Base-by-base conservation (phyloP, 495 filamentous ascomycete genomes). In the Penicillium odoratum region DNA sequence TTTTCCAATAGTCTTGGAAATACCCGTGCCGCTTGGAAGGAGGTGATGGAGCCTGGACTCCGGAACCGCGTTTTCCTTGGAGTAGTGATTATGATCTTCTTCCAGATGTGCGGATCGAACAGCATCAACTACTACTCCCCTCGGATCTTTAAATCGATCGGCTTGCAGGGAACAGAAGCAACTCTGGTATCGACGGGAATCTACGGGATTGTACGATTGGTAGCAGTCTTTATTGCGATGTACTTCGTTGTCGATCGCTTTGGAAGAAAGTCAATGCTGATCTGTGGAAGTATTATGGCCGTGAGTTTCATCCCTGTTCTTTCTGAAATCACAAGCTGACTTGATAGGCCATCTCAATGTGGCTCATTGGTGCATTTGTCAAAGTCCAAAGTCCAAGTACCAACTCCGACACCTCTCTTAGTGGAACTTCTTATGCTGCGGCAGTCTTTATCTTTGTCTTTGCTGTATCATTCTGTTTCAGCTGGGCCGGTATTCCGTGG, bases 361-460 rank as follows among this genome's bases (percentile, higher is more conserved):
- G 38, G 38, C 38, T 40, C 38, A 40, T 40, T 16, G 38, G 38
- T n/a, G 38, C 38, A 16, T 40, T 40, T 13, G 38, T 40, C 38
- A 40, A 40, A 40, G 38, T 40, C 15, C 38, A 40, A 86, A 90
- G 50, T 8, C 43, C 51, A 73, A 78, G n/a, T 62, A 77, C 49
- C 66, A 77, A 10, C 29, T 51, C 30, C 63, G 56, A 11, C 57
- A 63, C 3, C 69, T 72, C 34, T 57, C 59, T 21, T 11, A 60
- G 51, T 9, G 59, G 65, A 16, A 63, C 85, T 30, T 63, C 74
- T 3, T 78, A 74, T 28, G 81, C 79, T n/a, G 83, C 83, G 33
- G 79, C 80, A 0, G 84, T 83, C 8, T 76, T 86, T 18, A 82
- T 86, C 71, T 85, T 85, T 73, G 83, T 87, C 66, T 87, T 83